These are phyloP conservation scores for Eucalyptus urophylla DNA, from an alignment of 345 rosid species.

Conservation along the genomic window DNA sequence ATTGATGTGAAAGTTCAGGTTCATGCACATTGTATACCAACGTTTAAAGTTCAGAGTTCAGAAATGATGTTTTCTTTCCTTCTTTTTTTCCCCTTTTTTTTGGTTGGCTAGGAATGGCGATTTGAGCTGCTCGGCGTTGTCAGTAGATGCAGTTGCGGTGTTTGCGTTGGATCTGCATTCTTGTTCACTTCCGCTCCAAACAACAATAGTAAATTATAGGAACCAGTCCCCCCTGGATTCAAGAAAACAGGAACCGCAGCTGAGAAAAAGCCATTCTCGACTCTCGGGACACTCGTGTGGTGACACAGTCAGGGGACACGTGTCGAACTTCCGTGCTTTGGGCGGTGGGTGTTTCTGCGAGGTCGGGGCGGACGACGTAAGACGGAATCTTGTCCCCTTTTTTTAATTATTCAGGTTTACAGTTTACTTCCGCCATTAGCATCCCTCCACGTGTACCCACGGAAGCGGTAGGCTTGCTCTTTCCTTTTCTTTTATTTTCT, in stretches of 20 bases:
- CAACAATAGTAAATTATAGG: not conserved
- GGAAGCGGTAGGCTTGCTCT: not conserved
- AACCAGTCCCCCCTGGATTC: too few relatives aligned
- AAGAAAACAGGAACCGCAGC: not conserved
- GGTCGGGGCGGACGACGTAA: not conserved
- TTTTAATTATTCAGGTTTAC: not conserved
- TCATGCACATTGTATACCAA: not conserved
- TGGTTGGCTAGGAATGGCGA: too few relatives aligned
- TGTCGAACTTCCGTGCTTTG: not conserved
- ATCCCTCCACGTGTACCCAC: not conserved
- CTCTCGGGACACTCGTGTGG: not conserved
- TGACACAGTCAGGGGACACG: not conserved
- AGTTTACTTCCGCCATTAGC: not conserved
- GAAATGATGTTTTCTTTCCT: too few relatives aligned
- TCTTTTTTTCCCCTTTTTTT: too few relatives aligned
- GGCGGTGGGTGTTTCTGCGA: not conserved
- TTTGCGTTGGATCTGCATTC: not conserved
- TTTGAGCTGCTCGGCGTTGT: not conserved
- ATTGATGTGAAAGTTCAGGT: not conserved
- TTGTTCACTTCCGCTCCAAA: not conserved
- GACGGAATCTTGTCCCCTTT: not conserved
- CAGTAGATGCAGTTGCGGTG: not conserved
- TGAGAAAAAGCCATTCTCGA: not conserved
- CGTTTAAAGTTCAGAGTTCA: too few relatives aligned
- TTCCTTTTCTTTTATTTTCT: too few relatives aligned